Evolutionary conservation across 2,329 filamentous ascomycete species (phyloP), one percentile per base, ranked within the genome.

Genomic region (Venturiaceae sp.): DNA sequence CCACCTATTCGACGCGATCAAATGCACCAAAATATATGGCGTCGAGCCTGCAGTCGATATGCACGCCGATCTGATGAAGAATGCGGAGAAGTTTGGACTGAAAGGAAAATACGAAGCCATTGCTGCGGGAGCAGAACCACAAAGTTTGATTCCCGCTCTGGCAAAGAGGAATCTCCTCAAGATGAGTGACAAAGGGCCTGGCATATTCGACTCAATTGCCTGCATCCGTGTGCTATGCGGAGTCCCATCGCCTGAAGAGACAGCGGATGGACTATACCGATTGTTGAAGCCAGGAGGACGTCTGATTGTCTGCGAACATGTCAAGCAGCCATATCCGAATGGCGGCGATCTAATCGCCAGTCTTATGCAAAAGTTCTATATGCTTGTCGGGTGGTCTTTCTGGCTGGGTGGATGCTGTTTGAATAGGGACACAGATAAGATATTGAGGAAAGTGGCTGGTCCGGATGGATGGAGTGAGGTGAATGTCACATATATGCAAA

Each of bases 221-320:
- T 79, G 77, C 60, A 68, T 81, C 9, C 72, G 80, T 0, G 80
- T 83, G 1, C 67, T 83, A 2, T 84, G 81, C 62, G 78, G 78
- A 3, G 77, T 83, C 8, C 77, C 79, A 0, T 66, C 75, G 44
- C 71, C 75, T 23, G 70, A 76, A 53, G 67, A 72, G 54, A 79
- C 78, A 2, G 70, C 76, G 16, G 64, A 66, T 1, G 73, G 75
- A 1, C 62, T 83, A 37, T 82, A 82, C 64, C 64, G 63, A 0
- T 64, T 83, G 60, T 65, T 83, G 39, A 78, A 77, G 60, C 80
- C 80, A 0, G 80, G 81, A 2, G 81, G 81, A 0, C 69, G 78
- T 58, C 66, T 83, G 69, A 68, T 83, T 19, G 69, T 83, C 28
- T 77, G 74, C 55, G 81, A 83, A 66, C 81, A 84, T 69, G 76